Evolutionary conservation across 2,329 filamentous ascomycete genomes (phyloP).

Genomic region (Phaeosphaeriaceae sp.): DNA sequence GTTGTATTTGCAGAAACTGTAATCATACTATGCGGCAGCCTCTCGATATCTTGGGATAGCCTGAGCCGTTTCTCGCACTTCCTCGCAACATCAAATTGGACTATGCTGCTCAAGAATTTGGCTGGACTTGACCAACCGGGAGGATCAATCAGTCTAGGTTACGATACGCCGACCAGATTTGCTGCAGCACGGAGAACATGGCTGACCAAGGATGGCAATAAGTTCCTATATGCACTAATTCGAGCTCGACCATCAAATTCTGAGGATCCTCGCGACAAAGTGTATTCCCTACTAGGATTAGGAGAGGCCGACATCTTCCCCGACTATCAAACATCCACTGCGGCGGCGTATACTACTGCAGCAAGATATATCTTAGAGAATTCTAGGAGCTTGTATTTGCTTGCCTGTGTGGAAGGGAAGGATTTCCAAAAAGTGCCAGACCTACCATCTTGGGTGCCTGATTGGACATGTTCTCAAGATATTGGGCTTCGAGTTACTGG

Average conservation of each 20-base stretch:
- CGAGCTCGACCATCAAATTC: constrained; percentile 14
- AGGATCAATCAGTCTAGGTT: not conserved
- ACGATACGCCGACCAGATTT: constrained; percentile 14
- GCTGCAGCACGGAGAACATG: constrained; percentile 10
- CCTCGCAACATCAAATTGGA: constrained; percentile 16
- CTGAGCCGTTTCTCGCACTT: constrained; percentile 10
- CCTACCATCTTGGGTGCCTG: constrained; percentile 28
- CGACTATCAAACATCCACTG: constrained; percentile 8
- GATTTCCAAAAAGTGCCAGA: constrained; percentile 13
- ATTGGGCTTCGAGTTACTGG: constrained; percentile 20
- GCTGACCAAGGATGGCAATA: constrained; percentile 6
- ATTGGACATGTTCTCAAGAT: constrained; percentile 17
- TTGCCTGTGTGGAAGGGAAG: constrained; percentile 23
- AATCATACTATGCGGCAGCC: constrained; percentile 14
- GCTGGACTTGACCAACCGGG: not conserved
- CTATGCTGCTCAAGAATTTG: constrained; percentile 3
- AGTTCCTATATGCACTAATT: constrained; percentile 21
- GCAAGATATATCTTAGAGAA: constrained; percentile 21
- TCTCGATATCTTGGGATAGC: constrained; percentile 11
- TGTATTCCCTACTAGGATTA: constrained; percentile 23
- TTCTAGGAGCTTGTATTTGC: constrained; percentile 14
- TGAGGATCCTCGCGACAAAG: constrained; percentile 24
- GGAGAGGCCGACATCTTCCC: constrained; percentile 13
- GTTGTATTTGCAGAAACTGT: constrained; percentile 12
- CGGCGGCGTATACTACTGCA: constrained; percentile 18